A percentile compares a stretch with the other conserved stretches of the same genome.
phyloP scores from a whole-genome alignment of 495 filamentous ascomycete genomes.

The Penicillium daleae region DNA sequence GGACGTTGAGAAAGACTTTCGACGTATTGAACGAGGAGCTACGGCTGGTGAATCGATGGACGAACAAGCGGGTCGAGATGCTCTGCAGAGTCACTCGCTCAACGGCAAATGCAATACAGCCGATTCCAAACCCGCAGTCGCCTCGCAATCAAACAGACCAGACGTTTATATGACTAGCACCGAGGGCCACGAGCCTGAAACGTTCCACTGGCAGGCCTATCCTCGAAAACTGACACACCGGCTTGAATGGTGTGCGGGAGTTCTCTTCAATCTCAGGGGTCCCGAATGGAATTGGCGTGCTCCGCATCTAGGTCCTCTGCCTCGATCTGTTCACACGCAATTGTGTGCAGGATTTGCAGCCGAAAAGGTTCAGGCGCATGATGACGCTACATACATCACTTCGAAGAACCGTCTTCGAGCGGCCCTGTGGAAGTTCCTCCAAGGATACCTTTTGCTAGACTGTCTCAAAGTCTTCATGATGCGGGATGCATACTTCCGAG shows the following conservation, averaged over 20 bases:
- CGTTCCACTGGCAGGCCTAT: conserved; percentile 70
- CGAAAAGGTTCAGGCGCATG: conserved; percentile 7
- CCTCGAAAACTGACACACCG: conserved; percentile 64
- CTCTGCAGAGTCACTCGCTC: not conserved
- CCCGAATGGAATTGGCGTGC: conserved; percentile 80
- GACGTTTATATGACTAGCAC: not conserved
- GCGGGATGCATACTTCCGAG: conserved; percentile 75
- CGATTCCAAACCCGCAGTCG: not conserved
- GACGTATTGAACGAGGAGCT: conserved; percentile 58
- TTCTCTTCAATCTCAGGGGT: conserved; percentile 70
- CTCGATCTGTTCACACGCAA: conserved; percentile 49
- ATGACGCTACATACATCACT: conserved; percentile 16
- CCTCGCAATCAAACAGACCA: conserved; percentile 1
- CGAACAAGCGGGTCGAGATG: not conserved
- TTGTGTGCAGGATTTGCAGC: conserved; percentile 30
- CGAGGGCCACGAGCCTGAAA: not conserved
- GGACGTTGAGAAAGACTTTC: conserved; percentile 66
- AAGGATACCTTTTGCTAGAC: conserved; percentile 68
- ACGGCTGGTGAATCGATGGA: not conserved
- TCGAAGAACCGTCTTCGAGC: conserved; percentile 51
- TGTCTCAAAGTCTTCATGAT: conserved; percentile 66
- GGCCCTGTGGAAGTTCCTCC: conserved; percentile 50
- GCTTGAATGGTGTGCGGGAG: conserved; percentile 71
- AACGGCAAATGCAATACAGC: not conserved
- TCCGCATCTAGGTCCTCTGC: conserved; percentile 61